phyloP scores from a whole-genome alignment of 208 protist species.

The Herpetomonas samuelpessoai region DNA sequence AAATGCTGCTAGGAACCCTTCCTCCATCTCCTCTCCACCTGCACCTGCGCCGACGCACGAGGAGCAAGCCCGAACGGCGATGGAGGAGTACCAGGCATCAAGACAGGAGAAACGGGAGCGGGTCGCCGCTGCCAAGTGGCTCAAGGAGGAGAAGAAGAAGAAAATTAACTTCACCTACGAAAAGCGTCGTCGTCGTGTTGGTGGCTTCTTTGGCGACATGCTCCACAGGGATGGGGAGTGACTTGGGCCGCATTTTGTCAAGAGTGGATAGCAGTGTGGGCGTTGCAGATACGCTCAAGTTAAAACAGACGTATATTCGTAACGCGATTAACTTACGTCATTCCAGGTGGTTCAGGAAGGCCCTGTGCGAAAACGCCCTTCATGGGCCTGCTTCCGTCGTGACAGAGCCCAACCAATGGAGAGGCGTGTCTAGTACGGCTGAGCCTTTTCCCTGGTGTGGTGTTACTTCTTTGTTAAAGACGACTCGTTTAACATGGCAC shows the following conservation, averaged over 20 bases:
- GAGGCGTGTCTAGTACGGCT: too few relatives aligned
- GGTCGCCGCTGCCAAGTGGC: constrained; percentile 71
- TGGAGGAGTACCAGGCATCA: constrained; percentile 46
- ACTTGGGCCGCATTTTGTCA: too few relatives aligned
- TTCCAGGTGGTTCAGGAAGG: too few relatives aligned
- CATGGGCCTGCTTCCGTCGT: too few relatives aligned
- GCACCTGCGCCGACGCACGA: neutral
- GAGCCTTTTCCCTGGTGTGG: too few relatives aligned
- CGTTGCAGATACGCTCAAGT: neutral
- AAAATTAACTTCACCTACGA: constrained; percentile 88
- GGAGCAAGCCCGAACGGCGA: constrained; percentile 18
- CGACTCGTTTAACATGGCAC: neutral
- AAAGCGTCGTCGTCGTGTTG: constrained; percentile 76
- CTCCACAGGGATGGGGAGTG: constrained; percentile 3
- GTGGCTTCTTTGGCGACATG: constrained; percentile 86
- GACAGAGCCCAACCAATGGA: too few relatives aligned
- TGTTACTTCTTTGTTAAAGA: too few relatives aligned
- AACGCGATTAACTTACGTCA: too few relatives aligned
- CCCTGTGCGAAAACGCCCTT: too few relatives aligned
- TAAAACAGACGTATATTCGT: too few relatives aligned
- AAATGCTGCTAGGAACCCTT: neutral
- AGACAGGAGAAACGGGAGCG: constrained; percentile 71
- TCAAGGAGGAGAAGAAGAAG: constrained; percentile 84
- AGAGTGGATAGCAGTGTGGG: too few relatives aligned
- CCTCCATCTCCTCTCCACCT: too few relatives aligned